Conservation (phyloP, 306 rosid species). For the Sicyos baderoa region DNA sequence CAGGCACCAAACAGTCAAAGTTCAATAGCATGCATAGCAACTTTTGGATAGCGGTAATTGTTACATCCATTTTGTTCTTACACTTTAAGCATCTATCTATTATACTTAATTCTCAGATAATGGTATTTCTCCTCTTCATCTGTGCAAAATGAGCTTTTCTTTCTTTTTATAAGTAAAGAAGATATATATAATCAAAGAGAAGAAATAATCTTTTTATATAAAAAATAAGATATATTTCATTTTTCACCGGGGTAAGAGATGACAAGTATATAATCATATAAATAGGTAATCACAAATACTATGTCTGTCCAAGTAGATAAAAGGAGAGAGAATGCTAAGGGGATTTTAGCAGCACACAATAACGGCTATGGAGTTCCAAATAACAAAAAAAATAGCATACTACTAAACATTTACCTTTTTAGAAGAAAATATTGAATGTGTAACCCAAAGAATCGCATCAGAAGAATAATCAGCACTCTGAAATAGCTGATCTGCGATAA, state of each 20-base stretch:
- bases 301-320: neutral
- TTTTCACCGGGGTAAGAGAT: neutral
- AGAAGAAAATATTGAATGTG: constrained; percentile 59
- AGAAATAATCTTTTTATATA: neutral
- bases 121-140: neutral
- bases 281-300: neutral
- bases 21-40: neutral
- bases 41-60: neutral
- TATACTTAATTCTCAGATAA: neutral
- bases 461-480: constrained; percentile 65
- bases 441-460: constrained; percentile 50
- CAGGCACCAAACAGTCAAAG: neutral
- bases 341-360: neutral
- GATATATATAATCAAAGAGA: neutral
- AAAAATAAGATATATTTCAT: no score
- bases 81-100: neutral
- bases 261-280: neutral
- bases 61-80: neutral
- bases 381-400: neutral
- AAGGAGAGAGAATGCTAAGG: neutral
- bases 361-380: neutral
- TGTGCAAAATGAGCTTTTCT: neutral
- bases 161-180: no score
- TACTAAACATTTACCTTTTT: constrained; percentile 43
- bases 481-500: constrained; percentile 88